Base-by-base conservation (phyloP, 352 stramenopile genomes). In the Pythium guiyangense region DNA sequence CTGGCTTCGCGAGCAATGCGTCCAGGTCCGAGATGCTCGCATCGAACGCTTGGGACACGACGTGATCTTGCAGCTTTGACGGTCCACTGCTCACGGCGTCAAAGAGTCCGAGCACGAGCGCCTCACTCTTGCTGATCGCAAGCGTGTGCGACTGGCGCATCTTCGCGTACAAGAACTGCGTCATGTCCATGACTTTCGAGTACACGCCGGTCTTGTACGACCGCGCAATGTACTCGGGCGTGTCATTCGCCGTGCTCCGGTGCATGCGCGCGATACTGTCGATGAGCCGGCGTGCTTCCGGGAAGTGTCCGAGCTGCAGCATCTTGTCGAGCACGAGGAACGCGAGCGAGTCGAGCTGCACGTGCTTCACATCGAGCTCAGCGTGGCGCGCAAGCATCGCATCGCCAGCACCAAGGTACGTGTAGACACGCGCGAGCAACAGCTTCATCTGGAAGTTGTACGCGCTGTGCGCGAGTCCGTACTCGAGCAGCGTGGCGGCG, bases 391-490 rank as follows among this genome's bases (percentile, higher is more conserved):
- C 60, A 22, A 90, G 60, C 73, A 94, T 87, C 2, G 82, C 77
- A 5, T 78, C 61, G 18, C 72, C 73, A 11, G 81, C 79, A n/a
- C 74, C 82, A 18, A 95, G 52, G 42, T 87, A 88, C 10, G 65
- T 77, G 60, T 95, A 95, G 25, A 95, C 66, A n/a, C 79, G 85
- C 26, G 72, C 86, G 34, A 95, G 67, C 12, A 93, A 62, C n/a
- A 95, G 69, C 68, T 93, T 93, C 83, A 95, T 93, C 69, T 95
- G 85, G 62, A 95, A 95, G 57, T 95, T 95, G 76, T 92, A 95
- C 29, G 78, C 71, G 51, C 85, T 95, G 49, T 86, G 81, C 34
- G 74, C 73, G n/a, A 95, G 53, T 0, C 79, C 85, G 43, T 82
- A 85, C 62, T 95, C 85, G 0, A 95, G 63, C 45, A 91, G 59